Evolutionary conservation across 2,329 filamentous ascomycete species (phyloP).

Genomic region (Monosporascus sp.): DNA sequence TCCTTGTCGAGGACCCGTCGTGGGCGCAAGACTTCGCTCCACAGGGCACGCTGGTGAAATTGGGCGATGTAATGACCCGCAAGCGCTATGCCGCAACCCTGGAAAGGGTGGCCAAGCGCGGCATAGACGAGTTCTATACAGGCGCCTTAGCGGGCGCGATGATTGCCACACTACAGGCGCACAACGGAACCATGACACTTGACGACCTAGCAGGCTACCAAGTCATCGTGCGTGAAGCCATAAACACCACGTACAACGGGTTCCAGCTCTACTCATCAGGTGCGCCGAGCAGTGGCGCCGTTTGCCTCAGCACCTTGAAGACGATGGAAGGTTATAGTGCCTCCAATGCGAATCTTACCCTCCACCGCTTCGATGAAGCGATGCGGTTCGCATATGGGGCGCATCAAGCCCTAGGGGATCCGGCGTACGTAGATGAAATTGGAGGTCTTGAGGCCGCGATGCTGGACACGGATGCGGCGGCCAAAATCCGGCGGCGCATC

Average conservation of each 20-base stretch:
- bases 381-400: conserved; percentile 84
- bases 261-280: conserved; percentile 64
- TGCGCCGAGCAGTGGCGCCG: conserved; percentile 72
- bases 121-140: conserved; percentile 68
- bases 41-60: conserved; percentile 63
- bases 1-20: conserved; percentile 66
- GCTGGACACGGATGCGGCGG: conserved; percentile 55
- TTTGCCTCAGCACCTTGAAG: conserved; percentile 73
- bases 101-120: conserved; percentile 67
- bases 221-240: conserved; percentile 55
- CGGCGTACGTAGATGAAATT: conserved; percentile 62
- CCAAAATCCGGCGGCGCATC: conserved; percentile 60
- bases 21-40: conserved; percentile 90
- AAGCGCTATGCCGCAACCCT: conserved; percentile 74
- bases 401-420: conserved; percentile 77
- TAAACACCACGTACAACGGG: conserved; percentile 61
- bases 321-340: conserved; percentile 70
- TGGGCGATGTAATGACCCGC: conserved; percentile 75
- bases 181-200: conserved; percentile 69
- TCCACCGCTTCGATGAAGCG: conserved; percentile 80
- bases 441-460: conserved; percentile 60
- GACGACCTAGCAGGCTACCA: conserved; percentile 52
- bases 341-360: conserved; percentile 59
- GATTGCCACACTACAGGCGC: conserved; percentile 59
- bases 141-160: conserved; percentile 70